Percentiles rank a stretch among this genome's conserved stretches.
These are phyloP conservation scores for Plasmodium reichenowi DNA, from an alignment of 169 alveolate species.

Conservation along the genomic window DNA sequence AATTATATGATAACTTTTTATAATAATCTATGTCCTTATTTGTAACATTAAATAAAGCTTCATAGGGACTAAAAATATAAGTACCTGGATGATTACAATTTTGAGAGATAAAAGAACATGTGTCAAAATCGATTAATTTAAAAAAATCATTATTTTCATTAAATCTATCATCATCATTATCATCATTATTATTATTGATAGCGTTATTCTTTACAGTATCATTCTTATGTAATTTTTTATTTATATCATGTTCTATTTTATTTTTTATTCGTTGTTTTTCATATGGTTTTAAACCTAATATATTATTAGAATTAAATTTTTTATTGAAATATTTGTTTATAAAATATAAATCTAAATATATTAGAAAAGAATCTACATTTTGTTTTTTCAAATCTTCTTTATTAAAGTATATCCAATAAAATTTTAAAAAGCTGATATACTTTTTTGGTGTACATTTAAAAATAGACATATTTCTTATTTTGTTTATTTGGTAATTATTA, in stretches of 20 bases:
- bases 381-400: not conserved
- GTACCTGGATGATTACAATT: slow-evolving; percentile 21
- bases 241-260: not conserved
- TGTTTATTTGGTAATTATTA: slow-evolving; percentile 34
- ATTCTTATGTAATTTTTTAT: slow-evolving; percentile 6
- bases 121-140: slow-evolving; percentile 63
- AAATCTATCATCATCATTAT: slow-evolving; percentile 1
- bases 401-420: slow-evolving; percentile 71
- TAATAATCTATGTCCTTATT: slow-evolving; percentile 19
- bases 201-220: too few species aligned
- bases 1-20: slow-evolving; percentile 58
- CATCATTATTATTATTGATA: not conserved
- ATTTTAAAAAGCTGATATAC: slow-evolving; percentile 44
- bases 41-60: slow-evolving; percentile 32
- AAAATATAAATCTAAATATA: slow-evolving; percentile 57
- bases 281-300: not conserved
- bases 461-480: slow-evolving; percentile 50
- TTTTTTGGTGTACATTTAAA: slow-evolving; percentile 40
- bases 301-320: not conserved
- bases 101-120: slow-evolving; percentile 49
- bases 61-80: slow-evolving; percentile 65
- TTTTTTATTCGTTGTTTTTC: not conserved
- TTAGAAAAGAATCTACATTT: slow-evolving; percentile 33
- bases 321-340: slow-evolving; percentile 32
- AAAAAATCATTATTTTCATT: slow-evolving; percentile 10